A percentile compares a stretch with the other conserved stretches of the same genome.
phyloP scores from a whole-genome alignment of 1,284 basidiomycete species.

The Ustilago tritici region DNA sequence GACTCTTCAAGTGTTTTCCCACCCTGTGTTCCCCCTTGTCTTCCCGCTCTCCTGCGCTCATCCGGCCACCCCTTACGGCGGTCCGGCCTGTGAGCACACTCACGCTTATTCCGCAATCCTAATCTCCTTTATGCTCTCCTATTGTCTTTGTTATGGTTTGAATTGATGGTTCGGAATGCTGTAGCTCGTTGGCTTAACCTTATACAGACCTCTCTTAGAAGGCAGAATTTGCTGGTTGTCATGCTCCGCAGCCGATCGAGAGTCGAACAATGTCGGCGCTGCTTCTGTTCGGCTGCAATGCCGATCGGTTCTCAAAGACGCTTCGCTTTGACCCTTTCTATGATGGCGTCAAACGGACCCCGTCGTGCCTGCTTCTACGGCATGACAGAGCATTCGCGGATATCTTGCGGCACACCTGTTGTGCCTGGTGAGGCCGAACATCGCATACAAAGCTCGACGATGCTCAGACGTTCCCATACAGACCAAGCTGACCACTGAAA shows the following conservation, averaged over 20 bases:
- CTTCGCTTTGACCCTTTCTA: not conserved
- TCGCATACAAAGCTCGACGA: not conserved
- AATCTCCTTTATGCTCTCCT: not conserved
- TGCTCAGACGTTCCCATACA: not conserved
- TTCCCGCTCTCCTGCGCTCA: too few species aligned
- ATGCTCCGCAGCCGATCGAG: not conserved
- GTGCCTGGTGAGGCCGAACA: conserved; percentile 6
- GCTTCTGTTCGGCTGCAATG: not conserved
- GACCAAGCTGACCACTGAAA: not conserved
- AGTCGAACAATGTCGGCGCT: not conserved
- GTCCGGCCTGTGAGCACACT: too few species aligned
- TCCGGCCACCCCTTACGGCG: too few species aligned
- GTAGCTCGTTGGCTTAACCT: not conserved
- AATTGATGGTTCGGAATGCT: too few species aligned
- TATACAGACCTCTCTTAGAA: not conserved
- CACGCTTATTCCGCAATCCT: not conserved
- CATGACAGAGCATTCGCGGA: too few species aligned
- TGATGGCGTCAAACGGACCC: not conserved
- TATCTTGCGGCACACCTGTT: not conserved
- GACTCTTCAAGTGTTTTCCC: too few species aligned
- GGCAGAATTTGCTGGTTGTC: not conserved
- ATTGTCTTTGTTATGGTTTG: not conserved
- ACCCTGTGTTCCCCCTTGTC: too few species aligned
- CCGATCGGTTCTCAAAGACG: not conserved
- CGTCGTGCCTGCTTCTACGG: not conserved